Evolutionary conservation across 2,329 filamentous ascomycete species (phyloP).

Genomic region (Aspergillus proliferans): DNA sequence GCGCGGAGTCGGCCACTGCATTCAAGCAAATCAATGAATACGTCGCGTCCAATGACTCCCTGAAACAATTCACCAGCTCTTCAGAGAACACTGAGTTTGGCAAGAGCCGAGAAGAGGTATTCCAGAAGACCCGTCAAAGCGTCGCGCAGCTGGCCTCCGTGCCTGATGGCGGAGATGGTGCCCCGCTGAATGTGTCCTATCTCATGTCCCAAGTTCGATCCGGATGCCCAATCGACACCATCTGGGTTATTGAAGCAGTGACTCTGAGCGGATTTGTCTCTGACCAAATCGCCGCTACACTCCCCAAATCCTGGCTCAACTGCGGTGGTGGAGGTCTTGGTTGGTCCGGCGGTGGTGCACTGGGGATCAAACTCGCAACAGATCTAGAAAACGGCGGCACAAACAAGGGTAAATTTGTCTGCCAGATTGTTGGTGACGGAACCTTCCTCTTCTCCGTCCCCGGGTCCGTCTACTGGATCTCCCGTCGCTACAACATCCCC

Average conservation of each 20-base stretch:
- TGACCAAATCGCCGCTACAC: conserved; percentile 63
- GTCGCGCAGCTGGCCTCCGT: conserved; percentile 53
- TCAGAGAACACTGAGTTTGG: conserved; percentile 43
- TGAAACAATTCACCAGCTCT: conserved; percentile 40
- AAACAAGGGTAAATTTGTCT: conserved; percentile 54
- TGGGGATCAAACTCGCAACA: conserved; percentile 69
- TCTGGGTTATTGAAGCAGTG: conserved; percentile 73
- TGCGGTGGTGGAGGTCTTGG: conserved; percentile 75
- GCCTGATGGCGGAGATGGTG: conserved; percentile 52
- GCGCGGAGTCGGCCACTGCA: conserved; percentile 58
- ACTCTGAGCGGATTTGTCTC: conserved; percentile 62
- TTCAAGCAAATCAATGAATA: conserved; percentile 64
- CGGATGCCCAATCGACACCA: conserved; percentile 57
- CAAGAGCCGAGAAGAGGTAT: conserved; percentile 50
- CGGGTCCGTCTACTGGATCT: conserved; percentile 63
- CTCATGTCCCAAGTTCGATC: conserved; percentile 52
- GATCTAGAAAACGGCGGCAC: conserved; percentile 46
- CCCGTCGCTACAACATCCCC: conserved; percentile 59
- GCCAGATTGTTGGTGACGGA: conserved; percentile 62
- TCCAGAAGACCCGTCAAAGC: conserved; percentile 53
- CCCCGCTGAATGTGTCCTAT: conserved; percentile 56
- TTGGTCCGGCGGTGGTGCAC: conserved; percentile 69
- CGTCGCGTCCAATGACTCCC: conserved; percentile 44
- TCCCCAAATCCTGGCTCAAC: conserved; percentile 71
- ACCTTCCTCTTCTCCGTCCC: conserved; percentile 62